Evolutionary conservation across 1,139 yeast genomes (phyloP).

Genomic region (Saccharomyces pastorianus): DNA sequence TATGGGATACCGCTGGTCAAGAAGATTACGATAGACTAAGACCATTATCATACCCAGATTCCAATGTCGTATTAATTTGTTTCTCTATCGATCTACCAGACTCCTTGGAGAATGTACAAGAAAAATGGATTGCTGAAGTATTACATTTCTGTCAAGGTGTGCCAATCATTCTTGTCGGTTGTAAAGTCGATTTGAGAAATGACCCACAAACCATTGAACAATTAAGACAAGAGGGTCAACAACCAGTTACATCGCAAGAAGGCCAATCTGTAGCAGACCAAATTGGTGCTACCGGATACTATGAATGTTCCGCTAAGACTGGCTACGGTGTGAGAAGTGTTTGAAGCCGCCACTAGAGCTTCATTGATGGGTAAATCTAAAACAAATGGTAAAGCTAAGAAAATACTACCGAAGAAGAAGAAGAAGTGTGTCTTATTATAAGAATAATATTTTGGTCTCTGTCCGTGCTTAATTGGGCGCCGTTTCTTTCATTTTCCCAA

Average conservation of each 20-base stretch:
- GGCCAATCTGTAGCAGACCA: slow-evolving; percentile 81
- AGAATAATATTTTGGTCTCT: slow-evolving; percentile 3
- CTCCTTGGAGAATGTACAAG: slow-evolving; percentile 86
- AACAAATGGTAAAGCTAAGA: slow-evolving; percentile 27
- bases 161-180: slow-evolving; percentile 88
- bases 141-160: slow-evolving; percentile 92
- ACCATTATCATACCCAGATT: slow-evolving; percentile 88
- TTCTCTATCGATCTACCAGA: slow-evolving; percentile 89
- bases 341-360: slow-evolving; percentile 81
- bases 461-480: background rate
- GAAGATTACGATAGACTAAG: slow-evolving; percentile 94
- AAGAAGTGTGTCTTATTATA: slow-evolving; percentile 35
- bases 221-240: slow-evolving; percentile 64
- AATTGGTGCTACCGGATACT: slow-evolving; percentile 77
- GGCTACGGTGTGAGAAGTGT: slow-evolving; percentile 88
- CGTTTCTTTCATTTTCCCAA: no score
- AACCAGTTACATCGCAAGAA: slow-evolving; percentile 69
- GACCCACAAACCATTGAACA: slow-evolving; percentile 71
- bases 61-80: slow-evolving; percentile 86
- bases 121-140: slow-evolving; percentile 92
- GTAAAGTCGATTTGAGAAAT: slow-evolving; percentile 83
- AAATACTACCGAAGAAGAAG: slow-evolving; percentile 28
- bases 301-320: slow-evolving; percentile 91
- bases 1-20: slow-evolving; percentile 99
- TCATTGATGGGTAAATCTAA: slow-evolving; percentile 33